phyloP scores from a whole-genome alignment of 805 yeast species.

The Starmerella vaccinii region DNA sequence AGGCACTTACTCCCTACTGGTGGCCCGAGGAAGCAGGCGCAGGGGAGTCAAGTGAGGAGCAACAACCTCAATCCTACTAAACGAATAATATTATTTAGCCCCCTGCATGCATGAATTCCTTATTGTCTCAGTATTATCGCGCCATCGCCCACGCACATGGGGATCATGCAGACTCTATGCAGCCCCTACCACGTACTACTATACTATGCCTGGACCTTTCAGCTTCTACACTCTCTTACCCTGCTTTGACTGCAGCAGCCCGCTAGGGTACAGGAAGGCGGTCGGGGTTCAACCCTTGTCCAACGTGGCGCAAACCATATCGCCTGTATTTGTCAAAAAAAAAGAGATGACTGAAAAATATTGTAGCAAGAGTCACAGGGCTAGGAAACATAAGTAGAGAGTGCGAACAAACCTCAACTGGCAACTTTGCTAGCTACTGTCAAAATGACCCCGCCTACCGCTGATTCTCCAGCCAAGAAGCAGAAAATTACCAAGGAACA shows the following conservation, averaged over 20 bases:
- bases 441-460: slow-evolving; percentile 2
- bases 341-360: slow-evolving; percentile 3
- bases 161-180: not conserved
- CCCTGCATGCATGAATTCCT: not conserved
- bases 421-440: not conserved
- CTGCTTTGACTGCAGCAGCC: not conserved
- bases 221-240: not conserved
- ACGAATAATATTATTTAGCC: not conserved
- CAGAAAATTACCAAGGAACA: not conserved
- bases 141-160: not conserved
- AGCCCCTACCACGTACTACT: not conserved
- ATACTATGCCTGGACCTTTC: not conserved
- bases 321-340: not conserved
- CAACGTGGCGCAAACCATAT: slow-evolving; percentile 1
- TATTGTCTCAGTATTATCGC: not conserved
- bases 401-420: not conserved
- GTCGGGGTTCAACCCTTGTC: not conserved
- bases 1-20: slow-evolving; percentile 59
- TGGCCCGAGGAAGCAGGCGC: slow-evolving; percentile 40
- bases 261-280: not conserved
- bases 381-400: slow-evolving; percentile 4
- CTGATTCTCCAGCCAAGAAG: slow-evolving; percentile 10
- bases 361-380: slow-evolving; percentile 6
- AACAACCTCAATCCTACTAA: not conserved
- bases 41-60: not conserved